Base-by-base conservation (phyloP, 768 basidiomycete genomes). In the Pleurotus giganteus region DNA sequence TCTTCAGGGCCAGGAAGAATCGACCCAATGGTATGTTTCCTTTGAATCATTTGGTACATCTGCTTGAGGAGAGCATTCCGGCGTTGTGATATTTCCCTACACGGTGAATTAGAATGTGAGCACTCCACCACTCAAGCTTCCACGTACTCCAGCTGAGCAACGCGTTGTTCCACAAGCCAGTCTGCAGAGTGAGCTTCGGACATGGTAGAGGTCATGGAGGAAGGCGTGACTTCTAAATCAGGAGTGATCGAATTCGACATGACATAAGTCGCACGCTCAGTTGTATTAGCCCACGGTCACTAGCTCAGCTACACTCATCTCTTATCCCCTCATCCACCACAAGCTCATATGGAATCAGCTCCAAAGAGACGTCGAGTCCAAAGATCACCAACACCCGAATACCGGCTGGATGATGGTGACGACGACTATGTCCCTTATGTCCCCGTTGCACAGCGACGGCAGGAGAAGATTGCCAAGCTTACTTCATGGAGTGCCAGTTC, bases 381-480 rank as follows among this genome's bases (percentile, higher is more conserved):
- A 53, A 82, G 80, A 37, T 81, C 85, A 43, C 80, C 83, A 0
- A 85, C 87, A 13, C 75, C 87, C 0, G 65, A 58, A 44, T 87
- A 84, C 70, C 80, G 76, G 31, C 74, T 88, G 47, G 85, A 88
- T 57, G 81, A 85, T 26, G 81, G 83, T 27, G 77, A 81, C 53
- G 80, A 84, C 47, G 69, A 77, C 19, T 94, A 94, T 64, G 85
- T 88, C 56, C 89, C 91, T 0, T 98, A 98, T 67, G 71, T 98
- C 29, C 85, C 96, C 9, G 86, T 98, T 29, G 81, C 89, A 13
- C 87, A 97, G 68, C 82, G 94, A 50, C 83, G 91, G 46, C 83
- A 89, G 63, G 84, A 86, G 42, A 91, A 87, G 61, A 78, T 96
- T 4, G 86, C 87, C 17, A 89, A 86, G 60, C 77, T 95, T 47